Base-by-base conservation (phyloP, 176 grass and related monocot species). In the Ampelocalamus luodianensis region DNA sequence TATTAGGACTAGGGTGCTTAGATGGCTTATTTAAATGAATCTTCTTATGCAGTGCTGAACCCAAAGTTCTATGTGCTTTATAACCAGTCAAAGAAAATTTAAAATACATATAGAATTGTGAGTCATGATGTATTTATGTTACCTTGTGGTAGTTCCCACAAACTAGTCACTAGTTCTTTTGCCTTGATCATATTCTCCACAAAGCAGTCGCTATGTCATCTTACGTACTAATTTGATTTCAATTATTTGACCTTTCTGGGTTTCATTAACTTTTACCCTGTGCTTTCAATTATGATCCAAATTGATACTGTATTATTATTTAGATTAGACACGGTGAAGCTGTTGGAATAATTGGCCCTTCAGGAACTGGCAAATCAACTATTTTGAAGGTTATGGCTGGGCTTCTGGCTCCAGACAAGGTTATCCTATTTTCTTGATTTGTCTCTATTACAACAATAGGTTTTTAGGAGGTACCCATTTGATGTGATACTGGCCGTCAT, bases 301-400 rank as follows among this genome's bases (percentile, higher is more conserved):
- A 87, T 66, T 83, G 54, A 75, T 74, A 20, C 63, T 83, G 45
- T 26, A 46, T 73, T 90, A 10, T 86, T 90, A 9, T 82, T 70
- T 87, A 99, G 96, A 96, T 99, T 92, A 99, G 93, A 79, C 88
- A 99, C 26, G 90, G 91, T 59, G 96, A 96, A 94, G 93, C 96
- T 87, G 91, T 99, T 87, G 93, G 96, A 71, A 94, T 96, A 88
- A 99, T 96, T 24, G 96, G 96, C n/a, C 93, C 91, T 71, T 99
- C 91, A 71, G 96, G 96, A 45, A 99, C 93, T 27, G 96, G 93
- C 72, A 99, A 99, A 84, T 99, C 93, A 62, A 99, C 96, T 75
- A 88, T 99, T 85, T 85, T 99, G 79, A 99, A 94, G 85, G 86
- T 99, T 85, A 96, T 96, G 88, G 96, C 96, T n/a, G 90, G 96